These are phyloP conservation scores for Oxytropis ochrocephala DNA, from an alignment of 306 rosid species.

Conservation along the genomic window DNA sequence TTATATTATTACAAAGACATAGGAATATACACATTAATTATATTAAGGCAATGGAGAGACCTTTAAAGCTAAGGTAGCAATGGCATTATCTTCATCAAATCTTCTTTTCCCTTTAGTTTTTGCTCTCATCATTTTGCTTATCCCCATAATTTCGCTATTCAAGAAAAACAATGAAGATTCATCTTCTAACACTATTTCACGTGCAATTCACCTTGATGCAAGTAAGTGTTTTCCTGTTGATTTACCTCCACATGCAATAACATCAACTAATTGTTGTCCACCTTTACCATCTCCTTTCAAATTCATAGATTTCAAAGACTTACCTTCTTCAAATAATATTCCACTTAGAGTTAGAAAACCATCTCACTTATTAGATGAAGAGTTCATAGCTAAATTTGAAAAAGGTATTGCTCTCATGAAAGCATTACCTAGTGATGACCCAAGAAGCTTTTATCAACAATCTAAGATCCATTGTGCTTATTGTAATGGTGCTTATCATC, in stretches of 20 bases:
- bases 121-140: background rate
- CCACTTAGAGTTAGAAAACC: too few relatives aligned
- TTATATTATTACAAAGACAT: too few relatives aligned
- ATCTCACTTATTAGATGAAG: background rate
- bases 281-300: constrained; percentile 1
- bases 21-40: too few relatives aligned
- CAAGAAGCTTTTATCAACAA: constrained; percentile 51
- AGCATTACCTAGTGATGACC: constrained; percentile 31
- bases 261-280: constrained; percentile 45
- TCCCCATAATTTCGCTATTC: background rate
- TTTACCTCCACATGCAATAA: background rate
- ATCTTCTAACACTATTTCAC: background rate
- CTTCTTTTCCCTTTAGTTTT: background rate
- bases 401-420: constrained; percentile 17
- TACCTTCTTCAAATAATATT: background rate
- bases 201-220: background rate
- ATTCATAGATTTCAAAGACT: constrained; percentile 3
- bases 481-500: constrained; percentile 60
- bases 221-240: background rate
- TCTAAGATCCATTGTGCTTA: constrained; percentile 61
- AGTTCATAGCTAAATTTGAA: constrained; percentile 8
- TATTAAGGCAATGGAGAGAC: background rate
- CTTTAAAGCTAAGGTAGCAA: background rate
- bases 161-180: background rate
- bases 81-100: background rate